Evolutionary conservation across 345 rosid genomes (phyloP), one percentile per base, ranked within the genome.

Genomic region (Ceriops decandra): DNA sequence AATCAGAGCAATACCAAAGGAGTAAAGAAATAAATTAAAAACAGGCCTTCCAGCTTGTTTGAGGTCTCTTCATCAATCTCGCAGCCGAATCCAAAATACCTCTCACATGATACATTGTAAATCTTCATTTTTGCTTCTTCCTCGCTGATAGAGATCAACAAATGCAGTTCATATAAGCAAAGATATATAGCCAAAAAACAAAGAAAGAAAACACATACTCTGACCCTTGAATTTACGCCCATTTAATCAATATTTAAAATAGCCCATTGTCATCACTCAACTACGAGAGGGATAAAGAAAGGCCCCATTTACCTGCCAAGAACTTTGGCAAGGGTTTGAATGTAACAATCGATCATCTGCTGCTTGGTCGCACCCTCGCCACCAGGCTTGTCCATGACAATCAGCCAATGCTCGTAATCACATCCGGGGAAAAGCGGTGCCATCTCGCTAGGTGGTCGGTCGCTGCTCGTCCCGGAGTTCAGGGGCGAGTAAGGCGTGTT

Each of bases 61-160:
- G 97, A 85, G 22, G 99, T 95, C 80, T 92, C 99, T 86, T 92
- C 97, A 56, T 92, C 99, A 74, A 95, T 79, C 85, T 95, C 97
- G 66, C 96, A 90, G 7, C 99, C 99, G 42, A 95, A 95, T 9
- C 98, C 99, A 64, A 92, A 80, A 72, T 95, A 95, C 72, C 97
- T 90, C 79, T 92, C 99, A 22, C 97, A 95, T 0, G 98, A 95
- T 52, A 92, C 97, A 68, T 95, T 95, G 76, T 92, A 95, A 54
- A 95, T 92, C 80, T 85, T 81, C 85, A 82, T 81, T 83, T 88
- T 95, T 0, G 99, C 96, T 75, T 95, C 99, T 74, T 90, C 99
- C 81, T 87, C 96, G 65, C 98, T 95, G 67, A 63, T 11, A 58
- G 30, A 38, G 28, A 13, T 11, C 32, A 60, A 24, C 8, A 6